A percentile compares a stretch with the other conserved stretches of the same genome.
Evolutionary conservation across 495 filamentous ascomycete genomes (phyloP).

Genomic region (Penicillium cinerascens): DNA sequence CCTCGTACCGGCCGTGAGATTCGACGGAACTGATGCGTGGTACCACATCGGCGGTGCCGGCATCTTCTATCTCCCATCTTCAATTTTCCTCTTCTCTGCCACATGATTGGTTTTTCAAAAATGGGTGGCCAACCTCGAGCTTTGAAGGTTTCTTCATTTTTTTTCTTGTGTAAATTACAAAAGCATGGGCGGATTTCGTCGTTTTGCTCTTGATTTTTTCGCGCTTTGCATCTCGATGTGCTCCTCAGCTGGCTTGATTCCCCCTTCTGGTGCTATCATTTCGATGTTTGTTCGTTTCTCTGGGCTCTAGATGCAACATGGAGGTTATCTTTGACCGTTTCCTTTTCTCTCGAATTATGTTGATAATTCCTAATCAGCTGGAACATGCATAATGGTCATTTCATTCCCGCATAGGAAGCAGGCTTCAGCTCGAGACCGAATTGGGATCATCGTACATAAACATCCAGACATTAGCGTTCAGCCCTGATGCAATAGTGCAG

Average conservation of each 20-base stretch:
- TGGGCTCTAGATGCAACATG: slow-evolving; percentile 24
- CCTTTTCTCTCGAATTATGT: slow-evolving; percentile 5
- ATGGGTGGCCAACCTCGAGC: slow-evolving; percentile 11
- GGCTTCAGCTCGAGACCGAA: background rate
- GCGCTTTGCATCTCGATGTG: slow-evolving; percentile 20
- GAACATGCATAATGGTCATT: background rate
- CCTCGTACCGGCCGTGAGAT: slow-evolving; percentile 1
- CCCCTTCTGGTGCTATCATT: slow-evolving; percentile 13
- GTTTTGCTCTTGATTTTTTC: slow-evolving; percentile 22
- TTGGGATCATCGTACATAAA: slow-evolving; percentile 15
- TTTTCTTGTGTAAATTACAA: slow-evolving; percentile 42
- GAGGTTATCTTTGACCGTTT: slow-evolving; percentile 18
- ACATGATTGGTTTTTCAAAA: slow-evolving; percentile 17
- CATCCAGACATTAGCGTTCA: background rate
- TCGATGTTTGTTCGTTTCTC: slow-evolving; percentile 5
- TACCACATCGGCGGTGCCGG: background rate
- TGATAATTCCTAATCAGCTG: slow-evolving; percentile 20
- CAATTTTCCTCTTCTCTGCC: slow-evolving; percentile 7
- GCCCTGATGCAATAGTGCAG: slow-evolving; percentile 17
- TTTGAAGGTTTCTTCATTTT: slow-evolving; percentile 8
- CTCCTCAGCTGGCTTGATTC: slow-evolving; percentile 22
- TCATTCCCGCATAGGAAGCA: background rate
- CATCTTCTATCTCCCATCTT: background rate
- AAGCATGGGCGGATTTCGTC: slow-evolving; percentile 39
- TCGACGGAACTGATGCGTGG: slow-evolving; percentile 5